Evolutionary conservation across 441 rosid species (phyloP).

Genomic region (Eutrema salsugineum): DNA sequence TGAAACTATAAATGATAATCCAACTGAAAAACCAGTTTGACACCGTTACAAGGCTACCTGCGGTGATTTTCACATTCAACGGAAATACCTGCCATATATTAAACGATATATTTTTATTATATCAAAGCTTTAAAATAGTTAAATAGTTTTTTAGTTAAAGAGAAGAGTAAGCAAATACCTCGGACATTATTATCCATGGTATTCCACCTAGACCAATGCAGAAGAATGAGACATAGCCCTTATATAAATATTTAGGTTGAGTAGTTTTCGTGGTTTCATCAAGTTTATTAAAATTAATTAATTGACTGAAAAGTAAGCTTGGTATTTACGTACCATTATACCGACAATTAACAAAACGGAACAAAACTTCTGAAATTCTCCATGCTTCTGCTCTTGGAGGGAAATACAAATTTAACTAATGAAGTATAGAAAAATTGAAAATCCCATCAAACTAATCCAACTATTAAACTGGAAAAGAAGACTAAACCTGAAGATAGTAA

Average conservation of each 20-base stretch:
- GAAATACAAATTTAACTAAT: not conserved
- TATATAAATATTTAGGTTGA: not conserved
- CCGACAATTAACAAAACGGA: slow-evolving; percentile 27
- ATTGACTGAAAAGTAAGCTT: not conserved
- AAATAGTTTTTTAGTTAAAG: not conserved
- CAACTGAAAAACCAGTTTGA: slow-evolving; percentile 40
- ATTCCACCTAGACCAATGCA: slow-evolving; percentile 34
- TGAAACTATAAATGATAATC: slow-evolving; percentile 38
- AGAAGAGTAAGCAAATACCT: slow-evolving; percentile 16
- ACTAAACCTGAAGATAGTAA: slow-evolving; percentile 26
- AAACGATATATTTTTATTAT: not conserved
- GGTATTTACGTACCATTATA: slow-evolving; percentile 23
- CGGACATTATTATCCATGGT: slow-evolving; percentile 38
- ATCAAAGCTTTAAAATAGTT: not conserved
- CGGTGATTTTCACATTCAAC: slow-evolving; percentile 37
- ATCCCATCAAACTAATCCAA: not conserved
- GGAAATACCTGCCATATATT: slow-evolving; percentile 36
- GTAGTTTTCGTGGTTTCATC: not conserved
- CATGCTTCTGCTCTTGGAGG: not conserved
- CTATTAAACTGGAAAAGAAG: not conserved
- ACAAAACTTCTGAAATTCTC: slow-evolving; percentile 15
- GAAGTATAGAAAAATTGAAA: not conserved
- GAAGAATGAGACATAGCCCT: slow-evolving; percentile 27
- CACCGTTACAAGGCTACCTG: slow-evolving; percentile 39
- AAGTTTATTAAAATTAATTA: not conserved